A percentile compares a stretch with the other conserved stretches of the same genome.
These are phyloP conservation scores for Trichomonascaceae sp. DNA, from an alignment of 1,139 yeast genomes.

Conservation along the genomic window DNA sequence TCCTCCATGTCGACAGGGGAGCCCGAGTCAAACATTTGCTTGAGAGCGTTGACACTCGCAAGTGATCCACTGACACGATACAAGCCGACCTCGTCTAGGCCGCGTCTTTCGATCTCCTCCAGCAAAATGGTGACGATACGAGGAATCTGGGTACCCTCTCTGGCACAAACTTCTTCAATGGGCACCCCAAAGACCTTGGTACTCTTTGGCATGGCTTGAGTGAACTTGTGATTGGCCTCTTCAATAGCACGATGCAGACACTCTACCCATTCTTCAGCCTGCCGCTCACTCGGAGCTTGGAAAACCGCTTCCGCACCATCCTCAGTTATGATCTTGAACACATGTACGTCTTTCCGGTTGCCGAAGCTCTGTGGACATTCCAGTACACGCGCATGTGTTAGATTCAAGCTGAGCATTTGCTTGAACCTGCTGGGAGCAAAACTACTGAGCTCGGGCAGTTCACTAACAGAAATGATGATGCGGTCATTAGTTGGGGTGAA, in stretches of 20 bases:
- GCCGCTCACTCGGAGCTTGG: constrained; percentile 8
- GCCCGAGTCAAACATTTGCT: constrained; percentile 58
- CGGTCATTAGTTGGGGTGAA: constrained; percentile 32
- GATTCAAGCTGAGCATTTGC: constrained; percentile 43
- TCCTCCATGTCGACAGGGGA: constrained; percentile 56
- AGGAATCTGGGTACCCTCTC: constrained; percentile 57
- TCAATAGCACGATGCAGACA: neutral
- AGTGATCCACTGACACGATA: constrained; percentile 87
- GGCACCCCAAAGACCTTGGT: constrained; percentile 81
- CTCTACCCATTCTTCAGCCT: constrained; percentile 10
- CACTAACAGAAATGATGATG: constrained; percentile 37
- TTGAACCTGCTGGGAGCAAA: constrained; percentile 37
- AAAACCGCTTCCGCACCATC: constrained; percentile 60
- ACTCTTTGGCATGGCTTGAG: neutral
- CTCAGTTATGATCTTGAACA: constrained; percentile 51
- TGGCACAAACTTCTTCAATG: constrained; percentile 53
- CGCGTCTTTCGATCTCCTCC: constrained; percentile 66
- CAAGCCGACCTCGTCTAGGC: constrained; percentile 81
- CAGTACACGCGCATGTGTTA: constrained; percentile 28
- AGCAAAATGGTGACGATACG: constrained; percentile 50
- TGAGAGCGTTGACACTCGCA: constrained; percentile 60
- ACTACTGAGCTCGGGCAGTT: constrained; percentile 43
- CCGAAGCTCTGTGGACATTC: constrained; percentile 14
- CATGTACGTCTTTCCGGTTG: constrained; percentile 14
- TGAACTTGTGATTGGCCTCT: neutral